These are phyloP conservation scores for Ilyonectria mors-panacis DNA, from an alignment of 2,329 filamentous ascomycete species.

Conservation along the genomic window DNA sequence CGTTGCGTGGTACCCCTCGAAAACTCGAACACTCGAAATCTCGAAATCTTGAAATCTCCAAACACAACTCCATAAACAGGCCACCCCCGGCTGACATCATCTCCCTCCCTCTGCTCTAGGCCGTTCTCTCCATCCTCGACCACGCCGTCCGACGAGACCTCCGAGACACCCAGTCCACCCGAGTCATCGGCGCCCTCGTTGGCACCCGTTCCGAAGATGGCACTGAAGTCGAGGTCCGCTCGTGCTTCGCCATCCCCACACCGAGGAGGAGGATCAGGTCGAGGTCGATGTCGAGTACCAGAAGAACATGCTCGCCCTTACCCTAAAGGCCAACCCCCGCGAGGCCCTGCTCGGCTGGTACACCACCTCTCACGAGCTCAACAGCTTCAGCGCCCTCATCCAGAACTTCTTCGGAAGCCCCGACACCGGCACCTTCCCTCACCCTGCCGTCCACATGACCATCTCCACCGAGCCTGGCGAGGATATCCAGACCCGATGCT, in stretches of 20 bases:
- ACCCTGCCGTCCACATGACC: conserved; percentile 97
- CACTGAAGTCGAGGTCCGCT: conserved; percentile 94
- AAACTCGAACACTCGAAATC: not conserved
- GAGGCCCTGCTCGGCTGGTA: conserved; percentile 98
- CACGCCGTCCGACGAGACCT: conserved; percentile 91
- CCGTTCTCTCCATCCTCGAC: conserved; percentile 86
- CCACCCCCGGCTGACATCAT: conserved; percentile 29
- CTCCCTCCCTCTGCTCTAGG: conserved; percentile 57
- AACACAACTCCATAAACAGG: conserved; percentile 9
- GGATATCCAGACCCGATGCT: conserved; percentile 91
- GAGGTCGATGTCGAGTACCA: conserved; percentile 99
- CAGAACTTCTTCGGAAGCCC: conserved; percentile 99
- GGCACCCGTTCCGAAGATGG: conserved; percentile 96
- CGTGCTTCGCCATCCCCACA: conserved; percentile 98
- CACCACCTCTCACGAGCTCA: conserved; percentile 95
- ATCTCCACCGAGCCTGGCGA: conserved; percentile 91
- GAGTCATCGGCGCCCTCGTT: conserved; percentile 96
- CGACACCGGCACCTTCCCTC: conserved; percentile 96
- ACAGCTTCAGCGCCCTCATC: conserved; percentile 96
- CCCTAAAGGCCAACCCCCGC: conserved; percentile 93
- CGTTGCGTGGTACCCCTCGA: conserved; percentile 48
- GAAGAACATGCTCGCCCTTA: conserved; percentile 97
- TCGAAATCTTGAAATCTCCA: not conserved
- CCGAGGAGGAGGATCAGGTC: conserved; percentile 97
- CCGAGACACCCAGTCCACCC: conserved; percentile 84